Percentiles rank a stretch among this genome's conserved stretches.
Evolutionary conservation across 2,329 filamentous ascomycete species (phyloP).

Genomic region (Paecilomyces variotii): DNA sequence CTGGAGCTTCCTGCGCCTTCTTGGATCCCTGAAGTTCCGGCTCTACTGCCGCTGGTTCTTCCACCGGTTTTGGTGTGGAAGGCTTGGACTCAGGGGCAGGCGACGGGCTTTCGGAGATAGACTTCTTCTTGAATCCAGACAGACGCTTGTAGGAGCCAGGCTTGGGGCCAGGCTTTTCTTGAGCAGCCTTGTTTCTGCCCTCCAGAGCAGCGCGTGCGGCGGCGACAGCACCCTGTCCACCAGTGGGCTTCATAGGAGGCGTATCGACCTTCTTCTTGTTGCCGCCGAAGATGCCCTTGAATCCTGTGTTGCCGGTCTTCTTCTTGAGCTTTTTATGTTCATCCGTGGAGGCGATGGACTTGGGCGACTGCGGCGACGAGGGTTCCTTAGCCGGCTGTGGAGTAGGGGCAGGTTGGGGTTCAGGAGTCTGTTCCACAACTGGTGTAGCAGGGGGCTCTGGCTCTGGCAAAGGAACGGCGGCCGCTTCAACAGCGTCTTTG

Average conservation of each 20-base stretch:
- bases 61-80: conserved; percentile 3
- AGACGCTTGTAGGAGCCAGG: conserved; percentile 16
- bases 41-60: conserved; percentile 14
- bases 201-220: conserved; percentile 37
- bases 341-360: conserved; percentile 21
- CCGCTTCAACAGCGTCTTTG: conserved; percentile 9
- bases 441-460: conserved; percentile 10
- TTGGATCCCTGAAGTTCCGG: conserved; percentile 19
- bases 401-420: conserved; percentile 16
- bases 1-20: conserved; percentile 13
- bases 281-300: conserved; percentile 37
- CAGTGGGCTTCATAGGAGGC: conserved; percentile 25
- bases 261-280: conserved; percentile 31
- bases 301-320: conserved; percentile 32
- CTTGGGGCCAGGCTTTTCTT: conserved; percentile 14
- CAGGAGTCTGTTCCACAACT: conserved; percentile 1
- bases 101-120: conserved; percentile 14
- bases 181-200: conserved; percentile 26
- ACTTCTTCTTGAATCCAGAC: conserved; percentile 27
- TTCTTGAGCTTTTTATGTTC: conserved; percentile 38
- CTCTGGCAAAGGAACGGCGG: conserved; percentile 6
- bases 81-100: conserved; percentile 4
- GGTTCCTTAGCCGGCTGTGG: conserved; percentile 14
- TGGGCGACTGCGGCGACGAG: conserved; percentile 18
- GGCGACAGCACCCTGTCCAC: conserved; percentile 30